A percentile compares a stretch with the other conserved stretches of the same genome.
These are phyloP conservation scores for Amylocystis lapponica DNA, from an alignment of 768 basidiomycete species.

Conservation along the genomic window DNA sequence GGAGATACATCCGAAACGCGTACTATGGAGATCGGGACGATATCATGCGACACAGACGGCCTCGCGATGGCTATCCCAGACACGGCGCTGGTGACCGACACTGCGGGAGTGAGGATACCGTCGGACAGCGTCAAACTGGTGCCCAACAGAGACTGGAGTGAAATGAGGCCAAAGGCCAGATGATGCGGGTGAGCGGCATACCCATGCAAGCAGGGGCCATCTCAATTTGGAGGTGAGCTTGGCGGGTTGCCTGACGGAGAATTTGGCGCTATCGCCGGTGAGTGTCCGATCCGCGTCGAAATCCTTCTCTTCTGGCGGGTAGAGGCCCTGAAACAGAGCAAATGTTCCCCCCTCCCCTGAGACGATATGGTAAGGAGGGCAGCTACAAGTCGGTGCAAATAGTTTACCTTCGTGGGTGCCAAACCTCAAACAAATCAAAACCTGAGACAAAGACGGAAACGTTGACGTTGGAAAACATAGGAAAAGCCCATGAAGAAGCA, in stretches of 20 bases:
- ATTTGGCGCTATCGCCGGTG: constrained; percentile 38
- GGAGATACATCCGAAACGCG: no score
- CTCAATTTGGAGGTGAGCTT: constrained; percentile 26
- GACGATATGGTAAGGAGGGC: no score
- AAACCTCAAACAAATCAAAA: constrained; percentile 42
- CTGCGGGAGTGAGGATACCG: constrained; percentile 63
- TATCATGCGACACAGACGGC: constrained; percentile 36
- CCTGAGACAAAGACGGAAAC: constrained; percentile 23
- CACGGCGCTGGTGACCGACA: constrained; percentile 63
- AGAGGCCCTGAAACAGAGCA: constrained; percentile 56
- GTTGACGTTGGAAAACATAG: background rate
- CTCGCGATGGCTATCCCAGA: constrained; percentile 63
- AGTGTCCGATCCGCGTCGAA: constrained; percentile 47
- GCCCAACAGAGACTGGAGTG: constrained; percentile 54
- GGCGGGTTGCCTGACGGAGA: constrained; percentile 6
- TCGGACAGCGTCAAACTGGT: constrained; percentile 65
- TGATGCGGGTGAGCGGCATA: constrained; percentile 30
- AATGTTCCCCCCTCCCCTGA: constrained; percentile 71
- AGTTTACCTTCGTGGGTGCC: constrained; percentile 44
- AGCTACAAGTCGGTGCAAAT: background rate
- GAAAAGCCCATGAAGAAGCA: no score
- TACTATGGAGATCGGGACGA: constrained; percentile 58
- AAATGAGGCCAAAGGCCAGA: no score
- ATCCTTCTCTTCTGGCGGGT: constrained; percentile 41
- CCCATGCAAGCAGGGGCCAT: constrained; percentile 54